Evolutionary conservation across 805 yeast genomes (phyloP).

Genomic region (Saturnispora mendoncae): DNA sequence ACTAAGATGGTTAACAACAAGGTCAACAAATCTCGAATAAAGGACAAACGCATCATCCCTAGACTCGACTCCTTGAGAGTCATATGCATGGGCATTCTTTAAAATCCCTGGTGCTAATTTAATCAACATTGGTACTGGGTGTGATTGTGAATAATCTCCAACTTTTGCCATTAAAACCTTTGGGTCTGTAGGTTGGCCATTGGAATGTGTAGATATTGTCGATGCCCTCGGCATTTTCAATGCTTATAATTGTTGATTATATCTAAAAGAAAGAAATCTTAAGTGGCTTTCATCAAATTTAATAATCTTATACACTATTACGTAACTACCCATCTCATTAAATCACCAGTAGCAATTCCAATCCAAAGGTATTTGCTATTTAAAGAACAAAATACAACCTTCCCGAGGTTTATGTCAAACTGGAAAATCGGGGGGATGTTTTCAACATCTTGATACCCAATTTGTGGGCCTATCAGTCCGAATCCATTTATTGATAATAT

Average conservation of each 20-base stretch:
- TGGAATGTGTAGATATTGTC: neutral
- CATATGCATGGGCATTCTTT: constrained; percentile 40
- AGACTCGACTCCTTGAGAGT: constrained; percentile 29
- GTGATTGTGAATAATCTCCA: constrained; percentile 39
- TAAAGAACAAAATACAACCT: constrained; percentile 27
- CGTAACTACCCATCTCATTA: constrained; percentile 30
- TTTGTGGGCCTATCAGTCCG: neutral
- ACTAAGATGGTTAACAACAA: constrained; percentile 39
- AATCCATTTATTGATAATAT: neutral
- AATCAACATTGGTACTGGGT: constrained; percentile 47
- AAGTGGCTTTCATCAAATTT: neutral
- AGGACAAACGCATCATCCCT: constrained; percentile 45
- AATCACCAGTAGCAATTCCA: constrained; percentile 30
- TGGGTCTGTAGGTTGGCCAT: constrained; percentile 20
- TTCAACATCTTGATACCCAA: neutral
- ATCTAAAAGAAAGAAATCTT: too few relatives aligned
- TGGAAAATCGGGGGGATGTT: constrained; percentile 27
- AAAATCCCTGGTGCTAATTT: constrained; percentile 42
- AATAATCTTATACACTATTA: neutral
- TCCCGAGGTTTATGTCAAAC: constrained; percentile 27
- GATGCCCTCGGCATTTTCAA: neutral
- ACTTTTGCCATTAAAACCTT: constrained; percentile 37
- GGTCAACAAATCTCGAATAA: constrained; percentile 51
- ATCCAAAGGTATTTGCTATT: constrained; percentile 30
- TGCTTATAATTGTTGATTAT: neutral